Percentiles rank a stretch among this genome's conserved stretches.
Evolutionary conservation across 108 stramenopile genomes (phyloP).

Genomic region (Schizochytrium sp.): DNA sequence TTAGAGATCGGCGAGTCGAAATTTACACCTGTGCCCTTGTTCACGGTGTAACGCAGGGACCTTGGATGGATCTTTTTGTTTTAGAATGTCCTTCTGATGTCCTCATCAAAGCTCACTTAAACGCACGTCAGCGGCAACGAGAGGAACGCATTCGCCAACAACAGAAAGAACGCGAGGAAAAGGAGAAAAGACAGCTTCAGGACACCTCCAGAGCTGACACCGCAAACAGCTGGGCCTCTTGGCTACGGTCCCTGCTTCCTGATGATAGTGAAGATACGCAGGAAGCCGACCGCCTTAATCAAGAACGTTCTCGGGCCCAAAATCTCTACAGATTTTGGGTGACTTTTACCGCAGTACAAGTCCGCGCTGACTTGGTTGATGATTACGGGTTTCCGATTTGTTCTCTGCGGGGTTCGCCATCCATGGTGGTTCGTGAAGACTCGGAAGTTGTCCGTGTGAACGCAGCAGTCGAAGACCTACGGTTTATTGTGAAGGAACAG

Average conservation of each 20-base stretch:
- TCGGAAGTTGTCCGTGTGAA: background rate
- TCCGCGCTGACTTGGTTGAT: background rate
- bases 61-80: constrained; percentile 24
- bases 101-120: background rate
- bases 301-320: background rate
- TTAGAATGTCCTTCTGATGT: background rate
- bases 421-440: background rate
- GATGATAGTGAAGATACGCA: background rate
- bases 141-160: background rate
- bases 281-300: background rate
- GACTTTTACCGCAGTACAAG: background rate
- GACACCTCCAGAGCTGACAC: background rate
- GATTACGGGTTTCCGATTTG: constrained; percentile 16
- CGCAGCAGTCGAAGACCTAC: background rate
- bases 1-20: background rate
- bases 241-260: background rate
- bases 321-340: background rate
- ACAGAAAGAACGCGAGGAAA: background rate
- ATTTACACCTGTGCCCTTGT: background rate
- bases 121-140: background rate
- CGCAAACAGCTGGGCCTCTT: background rate
- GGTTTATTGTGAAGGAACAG: background rate
- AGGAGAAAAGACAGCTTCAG: background rate
- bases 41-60: background rate
- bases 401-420: background rate